Base-by-base conservation (phyloP, 345 rosid genomes). In the Pistacia integerrima region DNA sequence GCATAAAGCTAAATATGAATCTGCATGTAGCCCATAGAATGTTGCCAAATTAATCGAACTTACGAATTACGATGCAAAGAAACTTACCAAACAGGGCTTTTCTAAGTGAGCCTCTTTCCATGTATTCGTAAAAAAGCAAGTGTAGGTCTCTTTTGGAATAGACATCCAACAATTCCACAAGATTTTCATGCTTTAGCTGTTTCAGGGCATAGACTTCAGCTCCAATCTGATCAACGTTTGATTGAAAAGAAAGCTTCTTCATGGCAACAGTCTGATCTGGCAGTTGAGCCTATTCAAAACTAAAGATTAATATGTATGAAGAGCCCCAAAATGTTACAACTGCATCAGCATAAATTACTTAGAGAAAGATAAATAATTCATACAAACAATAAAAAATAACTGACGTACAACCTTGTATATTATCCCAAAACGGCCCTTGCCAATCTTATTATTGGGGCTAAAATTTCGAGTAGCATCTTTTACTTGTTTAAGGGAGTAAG, bases 141-240 rank as follows among this genome's bases (percentile, higher is more conserved):
- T 44, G 54, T 3, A 58, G 10, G 11, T 9, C 55, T 1, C n/a
- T 59, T 72, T 41, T 58, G 25, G 25, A 25, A 25, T 25, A 25
- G 25, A 25, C 12, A 58, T 59, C 75, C 55, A 25, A 25, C 64
- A 5, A 59, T 25, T 72, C 65, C 17, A 72, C 75, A 41, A 72
- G 54, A 72, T 59, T 59, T 9, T 41, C 56, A 44, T 72, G 65
- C 44, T 46, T 59, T 10, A 41, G 8, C 25, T 17, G 25, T 25
- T 25, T 25, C 25, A 25, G 25, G 0, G 25, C 25, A 25, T 25
- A 25, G 1, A 25, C 25, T 25, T 25, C 25, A 16, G 52, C 59
- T 44, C 66, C 56, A 20, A 59, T 59, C 59, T 72, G 66, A 22
- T 59, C 67, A 20, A 44, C 66, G 28, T 72, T 59, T 59, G 75